Base-by-base conservation (phyloP, 257 asterid genomes). In the Solanum acaule region DNA sequence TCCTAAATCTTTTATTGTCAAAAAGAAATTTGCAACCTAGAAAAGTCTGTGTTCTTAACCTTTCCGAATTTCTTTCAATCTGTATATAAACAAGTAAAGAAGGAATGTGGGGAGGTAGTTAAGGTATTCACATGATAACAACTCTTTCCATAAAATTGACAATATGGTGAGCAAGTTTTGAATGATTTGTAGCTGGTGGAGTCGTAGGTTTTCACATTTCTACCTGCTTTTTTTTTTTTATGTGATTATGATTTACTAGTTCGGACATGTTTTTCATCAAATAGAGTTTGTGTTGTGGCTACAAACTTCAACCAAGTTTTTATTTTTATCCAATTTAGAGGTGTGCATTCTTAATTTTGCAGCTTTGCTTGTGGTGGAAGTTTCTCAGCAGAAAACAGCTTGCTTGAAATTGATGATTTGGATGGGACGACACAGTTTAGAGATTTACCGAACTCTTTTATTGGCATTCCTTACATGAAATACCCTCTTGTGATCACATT, bases 401-500 rank as follows among this genome's bases (percentile, higher is more conserved):
- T 88, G 34, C 34, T 86, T 29, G 94, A 89, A 11, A 79, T 88
- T 87, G 94, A 94, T 76, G 95, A 92, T 81, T 68, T 90, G 31
- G 95, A 95, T 83, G 96, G 91, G 6, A 83, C 89, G 73, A 86
- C 91, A 4, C 92, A 91, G 72, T 93, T 94, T 35, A 91, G 87
- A 82, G 96, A 90, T 67, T 90, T 95, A 31, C 98, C 96, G 1
- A 93, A 94, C 90, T 86, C 96, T 1, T 91, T 95, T 89, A 25
- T 90, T 52, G 92, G 91, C 87, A 90, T 94, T 84, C 87, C 91
- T 13, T 86, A 88, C 16, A 88, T 89, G 44, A 90, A 90, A 87
- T 94, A 92, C 87, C 98, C 97, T 31, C 94, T 95, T 6, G 94
- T 95, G 15, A 89, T 95, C 71, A 95, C 96, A 29, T 95, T 95